A percentile compares a stretch with the other conserved stretches of the same genome.
These are phyloP conservation scores for Fusarium stilboides DNA, from an alignment of 2,329 filamentous ascomycete species.

Conservation along the genomic window DNA sequence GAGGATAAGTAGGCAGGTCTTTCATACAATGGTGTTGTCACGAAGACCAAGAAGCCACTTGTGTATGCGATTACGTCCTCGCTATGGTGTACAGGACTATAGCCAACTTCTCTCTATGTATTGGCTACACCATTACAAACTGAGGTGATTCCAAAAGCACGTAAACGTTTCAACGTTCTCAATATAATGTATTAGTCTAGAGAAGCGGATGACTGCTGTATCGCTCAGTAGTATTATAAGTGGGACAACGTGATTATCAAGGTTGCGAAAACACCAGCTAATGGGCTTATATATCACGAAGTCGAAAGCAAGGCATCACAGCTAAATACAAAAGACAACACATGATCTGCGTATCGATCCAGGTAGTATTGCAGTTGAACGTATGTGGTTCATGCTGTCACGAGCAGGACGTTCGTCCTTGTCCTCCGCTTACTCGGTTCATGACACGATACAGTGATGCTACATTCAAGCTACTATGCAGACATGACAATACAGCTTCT, in stretches of 20 bases:
- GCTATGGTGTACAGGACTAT: too few relatives aligned
- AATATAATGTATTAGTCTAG: too few relatives aligned
- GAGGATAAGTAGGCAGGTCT: too few relatives aligned
- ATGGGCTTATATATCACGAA: background rate
- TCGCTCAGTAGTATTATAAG: background rate
- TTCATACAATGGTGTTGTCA: too few relatives aligned
- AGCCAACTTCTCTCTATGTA: too few relatives aligned
- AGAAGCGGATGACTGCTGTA: background rate
- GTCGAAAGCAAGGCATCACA: slow-evolving; percentile 8
- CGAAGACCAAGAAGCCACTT: too few relatives aligned
- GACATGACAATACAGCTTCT: background rate
- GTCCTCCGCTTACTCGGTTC: too few relatives aligned
- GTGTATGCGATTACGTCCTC: too few relatives aligned
- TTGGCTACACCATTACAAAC: too few relatives aligned
- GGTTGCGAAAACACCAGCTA: background rate
- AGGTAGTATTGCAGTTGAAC: background rate
- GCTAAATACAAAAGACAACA: background rate
- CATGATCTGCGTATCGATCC: background rate
- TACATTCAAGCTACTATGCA: background rate
- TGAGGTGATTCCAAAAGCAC: too few relatives aligned
- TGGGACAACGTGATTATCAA: background rate
- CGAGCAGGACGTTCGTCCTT: background rate
- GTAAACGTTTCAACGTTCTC: too few relatives aligned
- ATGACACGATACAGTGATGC: background rate
- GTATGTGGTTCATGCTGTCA: background rate